Evolutionary conservation across 148 eudicot genomes (phyloP), one percentile per base, ranked within the genome.

Genomic region (Fagopyrum esculentum): DNA sequence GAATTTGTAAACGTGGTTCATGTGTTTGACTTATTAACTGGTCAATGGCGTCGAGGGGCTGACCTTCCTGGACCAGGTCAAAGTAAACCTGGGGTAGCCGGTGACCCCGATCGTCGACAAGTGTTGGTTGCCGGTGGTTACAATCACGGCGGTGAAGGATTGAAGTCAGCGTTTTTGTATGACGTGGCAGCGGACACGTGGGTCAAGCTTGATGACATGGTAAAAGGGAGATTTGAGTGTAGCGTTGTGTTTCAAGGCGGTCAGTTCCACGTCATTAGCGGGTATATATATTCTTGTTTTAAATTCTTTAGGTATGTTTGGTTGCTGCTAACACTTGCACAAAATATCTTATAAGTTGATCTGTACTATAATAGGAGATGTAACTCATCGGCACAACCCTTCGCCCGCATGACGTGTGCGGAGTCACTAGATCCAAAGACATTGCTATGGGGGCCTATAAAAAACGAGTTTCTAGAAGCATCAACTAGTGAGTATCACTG

Each of bases 101-200:
- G 96, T 0, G 97, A 87, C 69, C 73, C 54, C 15, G 80, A 66
- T 72, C 77, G 82, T 10, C 9, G 16, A 81, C 86, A 59, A 87
- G 91, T 91, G 57, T 64, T 82, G 4, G 84, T 94, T 2, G 96
- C 96, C 0, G 98, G 97, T 0, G 98, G 98, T 0, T 95, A 93
- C 50, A 93, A 89, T 30, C 82, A 77, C 9, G 86, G 85, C 16
- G 90, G 90, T 59, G 85, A 83, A 5, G 90, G 96, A 0, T 19
- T 91, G 77, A 79, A 49, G 30, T 91, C 96, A 0, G 96, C 80
- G 1, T 19, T 90, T 73, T 64, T 84, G 30, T 91, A 94, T 74
- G 88, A 88, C 82, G 85, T 94, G 86, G 84, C 57, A 0, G 63
- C 45, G 11, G 86, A 94, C 54, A 61, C 22, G 77, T 94, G 98